phyloP scores from a whole-genome alignment of 176 grass and related monocot species.

The Canna indica region DNA sequence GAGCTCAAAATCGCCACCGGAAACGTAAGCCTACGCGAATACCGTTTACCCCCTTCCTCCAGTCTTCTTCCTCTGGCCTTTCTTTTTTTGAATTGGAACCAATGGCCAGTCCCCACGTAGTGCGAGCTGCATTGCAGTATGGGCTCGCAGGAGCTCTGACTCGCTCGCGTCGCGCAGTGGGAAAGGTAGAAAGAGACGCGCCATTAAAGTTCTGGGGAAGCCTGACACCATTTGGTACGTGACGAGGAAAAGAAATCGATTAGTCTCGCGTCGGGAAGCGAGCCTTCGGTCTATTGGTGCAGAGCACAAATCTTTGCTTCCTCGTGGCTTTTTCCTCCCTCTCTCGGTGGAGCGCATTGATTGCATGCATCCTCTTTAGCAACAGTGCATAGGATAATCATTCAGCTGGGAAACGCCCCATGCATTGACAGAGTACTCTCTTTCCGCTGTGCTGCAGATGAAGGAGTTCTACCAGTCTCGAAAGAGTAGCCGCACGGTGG shows the following conservation, averaged over 20 bases:
- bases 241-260: background rate
- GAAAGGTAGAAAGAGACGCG: background rate
- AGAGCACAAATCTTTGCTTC: background rate
- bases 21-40: constrained; percentile 30
- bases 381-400: too few species aligned
- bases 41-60: too few species aligned
- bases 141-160: background rate
- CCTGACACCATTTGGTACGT: constrained; percentile 12
- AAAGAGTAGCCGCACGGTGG: constrained; percentile 55
- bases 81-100: background rate
- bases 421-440: background rate
- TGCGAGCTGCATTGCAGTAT: background rate
- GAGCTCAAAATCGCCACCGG: constrained; percentile 84
- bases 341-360: too few species aligned
- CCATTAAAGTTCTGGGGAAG: background rate
- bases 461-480: constrained; percentile 81
- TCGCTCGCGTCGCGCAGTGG: background rate
- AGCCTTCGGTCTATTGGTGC: background rate
- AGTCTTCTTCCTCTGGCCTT: background rate
- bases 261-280: background rate
- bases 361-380: too few species aligned
- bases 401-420: too few species aligned
- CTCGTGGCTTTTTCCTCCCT: too few species aligned
- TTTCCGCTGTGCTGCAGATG: constrained; percentile 33
- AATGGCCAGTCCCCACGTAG: background rate